phyloP scores from a whole-genome alignment of 2,329 filamentous ascomycete genomes.

The Curvularia sp. region DNA sequence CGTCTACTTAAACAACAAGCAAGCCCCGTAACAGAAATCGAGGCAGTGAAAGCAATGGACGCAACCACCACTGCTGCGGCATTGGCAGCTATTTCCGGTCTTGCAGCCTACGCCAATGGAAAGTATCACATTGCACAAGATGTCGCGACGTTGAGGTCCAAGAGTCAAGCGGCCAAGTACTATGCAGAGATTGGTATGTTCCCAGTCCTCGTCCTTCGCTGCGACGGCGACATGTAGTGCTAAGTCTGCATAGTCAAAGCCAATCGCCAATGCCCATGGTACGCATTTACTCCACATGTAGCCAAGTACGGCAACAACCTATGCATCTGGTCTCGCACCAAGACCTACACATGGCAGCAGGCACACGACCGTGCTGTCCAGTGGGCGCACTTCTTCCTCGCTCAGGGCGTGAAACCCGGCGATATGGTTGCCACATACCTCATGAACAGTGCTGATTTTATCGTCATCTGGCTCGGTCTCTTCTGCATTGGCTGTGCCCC shows the following conservation, averaged over 20 bases:
- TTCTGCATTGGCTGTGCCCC: conserved; percentile 72
- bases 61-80: conserved; percentile 34
- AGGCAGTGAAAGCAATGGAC: conserved; percentile 21
- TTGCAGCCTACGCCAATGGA: conserved; percentile 69
- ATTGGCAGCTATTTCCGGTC: conserved; percentile 43
- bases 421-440: conserved; percentile 72
- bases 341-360: conserved; percentile 51
- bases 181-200: conserved; percentile 41
- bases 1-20: neutral
- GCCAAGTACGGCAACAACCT: conserved; percentile 53
- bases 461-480: conserved; percentile 70
- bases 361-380: conserved; percentile 39
- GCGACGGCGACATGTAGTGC: neutral
- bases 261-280: conserved; percentile 43
- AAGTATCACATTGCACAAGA: conserved; percentile 73
- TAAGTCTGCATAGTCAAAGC: conserved; percentile 49
- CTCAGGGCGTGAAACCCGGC: conserved; percentile 64
- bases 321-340: conserved; percentile 71
- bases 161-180: conserved; percentile 48
- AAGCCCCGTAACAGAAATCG: neutral
- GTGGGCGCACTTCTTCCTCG: conserved; percentile 43
- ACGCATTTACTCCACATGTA: conserved; percentile 36
- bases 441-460: conserved; percentile 70
- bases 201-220: neutral
- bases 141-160: conserved; percentile 54